Base-by-base conservation (phyloP, 176 grass and related monocot species). In the Oryza glaberrima region DNA sequence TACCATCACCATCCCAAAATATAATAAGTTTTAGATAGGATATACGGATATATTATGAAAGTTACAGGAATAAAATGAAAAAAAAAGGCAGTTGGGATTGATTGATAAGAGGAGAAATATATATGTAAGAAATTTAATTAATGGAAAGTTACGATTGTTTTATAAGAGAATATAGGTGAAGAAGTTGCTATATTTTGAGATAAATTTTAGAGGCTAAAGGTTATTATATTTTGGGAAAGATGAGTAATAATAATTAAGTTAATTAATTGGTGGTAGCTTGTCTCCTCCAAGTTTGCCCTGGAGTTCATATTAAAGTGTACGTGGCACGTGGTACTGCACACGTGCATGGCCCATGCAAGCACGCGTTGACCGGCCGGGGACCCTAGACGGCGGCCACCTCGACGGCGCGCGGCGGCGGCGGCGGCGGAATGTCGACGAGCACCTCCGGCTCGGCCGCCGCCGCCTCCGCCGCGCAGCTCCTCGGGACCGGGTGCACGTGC, bases 401-500 rank as follows among this genome's bases (percentile, higher is more conserved):
- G n/a, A 85, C 54, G 6, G 69, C 45, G 77, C 20, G 11, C 51
- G 71, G 30, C 51, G 65, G 30, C 51, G 71, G 30, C 51, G 65
- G 28, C 28, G 40, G 40, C 40, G 35, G 35, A 36, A 76, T 47
- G 43, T 88, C 86, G 36, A 68, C 46, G 6, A 45, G 25, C 12
- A 36, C 20, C 48, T 9, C 32, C 28, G n/a, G 23, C 65, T 67
- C 13, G 4, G 17, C 48, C 6, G 77, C 28, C 1, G 28, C 28
- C 0, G 25, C 70, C 23, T 80, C 76, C 0, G 77, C 41, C 0
- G 77, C 77, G n/a, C 82, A 89, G 65, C 5, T 70, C 63, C 51
- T 49, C 23, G 66, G 66, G 2, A 85, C 82, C 32, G 82, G 77
- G 52, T 81, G 72, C 72, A 85, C 72, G 52, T 81, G 77, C 65